phyloP scores from a whole-genome alignment of 2,329 filamentous ascomycete species.

The Leptographium flavum region DNA sequence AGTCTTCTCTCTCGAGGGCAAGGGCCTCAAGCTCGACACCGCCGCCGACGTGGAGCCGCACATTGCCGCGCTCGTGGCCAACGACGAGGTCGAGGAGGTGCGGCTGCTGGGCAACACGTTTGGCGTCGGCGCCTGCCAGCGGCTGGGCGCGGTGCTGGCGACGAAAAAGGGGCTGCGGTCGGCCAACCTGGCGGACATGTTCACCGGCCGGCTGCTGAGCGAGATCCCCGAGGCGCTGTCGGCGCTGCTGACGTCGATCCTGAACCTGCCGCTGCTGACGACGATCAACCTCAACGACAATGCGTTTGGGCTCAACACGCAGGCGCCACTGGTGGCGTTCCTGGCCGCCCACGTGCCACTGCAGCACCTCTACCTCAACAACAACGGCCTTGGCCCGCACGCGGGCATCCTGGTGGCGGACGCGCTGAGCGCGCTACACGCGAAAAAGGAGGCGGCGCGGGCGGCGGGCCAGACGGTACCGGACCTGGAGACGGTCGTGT shows the following conservation, averaged over 20 bases:
- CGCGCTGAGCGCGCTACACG: constrained; percentile 68
- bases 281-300: constrained; percentile 97
- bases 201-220: constrained; percentile 81
- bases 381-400: constrained; percentile 89
- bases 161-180: constrained; percentile 73
- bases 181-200: constrained; percentile 93
- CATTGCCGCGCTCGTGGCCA: constrained; percentile 58
- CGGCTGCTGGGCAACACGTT: constrained; percentile 82
- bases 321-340: constrained; percentile 85
- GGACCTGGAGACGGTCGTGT: constrained; percentile 88
- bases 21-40: constrained; percentile 81
- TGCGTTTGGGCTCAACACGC: constrained; percentile 90
- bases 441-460: constrained; percentile 67
- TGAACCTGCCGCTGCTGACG: constrained; percentile 72
- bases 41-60: constrained; percentile 76
- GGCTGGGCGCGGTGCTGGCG: constrained; percentile 67
- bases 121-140: constrained; percentile 75
- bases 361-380: constrained; percentile 91
- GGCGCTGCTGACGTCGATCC: constrained; percentile 69
- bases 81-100: constrained; percentile 69
- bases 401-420: constrained; percentile 83
- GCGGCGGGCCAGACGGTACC: constrained; percentile 56
- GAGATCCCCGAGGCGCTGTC: constrained; percentile 89
- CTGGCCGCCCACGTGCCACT: constrained; percentile 77
- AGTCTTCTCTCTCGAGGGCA: constrained; percentile 82